phyloP scores from a whole-genome alignment of 352 stramenopile genomes.

The Pilasporangium apinafurcum region DNA sequence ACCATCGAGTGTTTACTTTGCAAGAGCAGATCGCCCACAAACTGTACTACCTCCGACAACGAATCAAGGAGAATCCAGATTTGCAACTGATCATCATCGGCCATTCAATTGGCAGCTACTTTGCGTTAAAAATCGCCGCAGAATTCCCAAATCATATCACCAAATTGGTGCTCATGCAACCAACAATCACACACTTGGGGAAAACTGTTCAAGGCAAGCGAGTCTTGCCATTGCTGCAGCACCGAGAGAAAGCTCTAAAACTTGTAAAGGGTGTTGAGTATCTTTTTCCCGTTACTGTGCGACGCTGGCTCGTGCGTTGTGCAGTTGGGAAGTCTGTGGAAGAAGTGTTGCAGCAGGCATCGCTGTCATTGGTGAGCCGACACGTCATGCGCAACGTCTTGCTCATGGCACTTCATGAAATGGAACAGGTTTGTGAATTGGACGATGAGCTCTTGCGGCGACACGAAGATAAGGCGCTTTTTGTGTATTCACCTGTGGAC shows the following conservation, averaged over 20 bases:
- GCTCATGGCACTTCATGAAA: constrained; percentile 61
- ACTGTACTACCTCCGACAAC: constrained; percentile 28
- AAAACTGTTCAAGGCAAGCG: constrained; percentile 29
- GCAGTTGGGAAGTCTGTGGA: constrained; percentile 31
- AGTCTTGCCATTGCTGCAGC: constrained; percentile 44
- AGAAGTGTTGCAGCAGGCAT: constrained; percentile 37
- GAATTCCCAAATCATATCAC: constrained; percentile 44
- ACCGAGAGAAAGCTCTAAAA: constrained; percentile 20
- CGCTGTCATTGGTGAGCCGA: constrained; percentile 44
- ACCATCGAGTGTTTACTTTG: constrained; percentile 36
- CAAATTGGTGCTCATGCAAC: constrained; percentile 67
- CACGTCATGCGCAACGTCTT: constrained; percentile 57
- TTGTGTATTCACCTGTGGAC: constrained; percentile 65
- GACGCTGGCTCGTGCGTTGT: constrained; percentile 34
- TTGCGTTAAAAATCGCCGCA: constrained; percentile 44
- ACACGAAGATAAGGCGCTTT: constrained; percentile 47
- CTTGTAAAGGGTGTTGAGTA: constrained; percentile 35
- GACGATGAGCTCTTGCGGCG: constrained; percentile 26
- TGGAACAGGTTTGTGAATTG: constrained; percentile 40
- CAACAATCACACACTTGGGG: constrained; percentile 59
- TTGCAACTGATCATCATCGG: constrained; percentile 48
- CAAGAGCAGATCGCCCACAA: constrained; percentile 58
- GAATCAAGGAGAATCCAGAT: constrained; percentile 33
- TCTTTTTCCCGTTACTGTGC: constrained; percentile 26
- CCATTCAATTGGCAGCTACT: constrained; percentile 60